Evolutionary conservation across 1,284 basidiomycete genomes (phyloP), one percentile per base, ranked within the genome.

Genomic region (Anthracocystis walkeri): DNA sequence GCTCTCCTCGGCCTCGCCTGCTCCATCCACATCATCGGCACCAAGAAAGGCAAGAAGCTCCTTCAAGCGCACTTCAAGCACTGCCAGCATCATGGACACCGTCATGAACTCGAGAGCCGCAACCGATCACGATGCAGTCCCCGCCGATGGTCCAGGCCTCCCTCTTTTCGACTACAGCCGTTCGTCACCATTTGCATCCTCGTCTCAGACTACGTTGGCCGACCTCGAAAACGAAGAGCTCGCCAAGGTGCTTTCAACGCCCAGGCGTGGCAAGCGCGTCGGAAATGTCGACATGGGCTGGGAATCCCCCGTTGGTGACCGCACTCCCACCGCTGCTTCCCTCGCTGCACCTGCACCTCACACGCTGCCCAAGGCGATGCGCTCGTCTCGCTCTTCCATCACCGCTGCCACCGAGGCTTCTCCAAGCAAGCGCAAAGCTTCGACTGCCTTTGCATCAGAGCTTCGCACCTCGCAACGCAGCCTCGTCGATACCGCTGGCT

Each of bases 231-330:
- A 55, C 25, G 23, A 72, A 12, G 50, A 55, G 35, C 45, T 46
- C 45, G 48, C 42, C 58, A 70, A 70, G 31, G 62, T 75, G 48
- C 72, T 75, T n/a, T 66, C 66, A 2, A 74, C 75, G 1, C 75
- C 75, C 41, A 61, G 75, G 4, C 63, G 75, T 21, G 75, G 75
- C 44, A 75, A 72, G 58, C 54, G 75, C 27, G 63, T 77, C 18
- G 75, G 71, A 38, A 65, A 74, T 25, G 75, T 77, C 42, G 23
- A 77, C 59, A 74, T 77, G 75, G 75, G 75, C n/a, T 77, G 75
- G 75, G 53, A 52, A 38, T 71, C 68, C 14, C 73, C 73, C 41
- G 33, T 75, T 7, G 55, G 50, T 35, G 68, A 65, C 27, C 62
- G 42, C 2, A 71, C 68, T 3, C 64, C 62, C 18, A 61, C 59